Base-by-base conservation (phyloP, 2,329 filamentous ascomycete species). In the Fusarium sterilihyphosum region DNA sequence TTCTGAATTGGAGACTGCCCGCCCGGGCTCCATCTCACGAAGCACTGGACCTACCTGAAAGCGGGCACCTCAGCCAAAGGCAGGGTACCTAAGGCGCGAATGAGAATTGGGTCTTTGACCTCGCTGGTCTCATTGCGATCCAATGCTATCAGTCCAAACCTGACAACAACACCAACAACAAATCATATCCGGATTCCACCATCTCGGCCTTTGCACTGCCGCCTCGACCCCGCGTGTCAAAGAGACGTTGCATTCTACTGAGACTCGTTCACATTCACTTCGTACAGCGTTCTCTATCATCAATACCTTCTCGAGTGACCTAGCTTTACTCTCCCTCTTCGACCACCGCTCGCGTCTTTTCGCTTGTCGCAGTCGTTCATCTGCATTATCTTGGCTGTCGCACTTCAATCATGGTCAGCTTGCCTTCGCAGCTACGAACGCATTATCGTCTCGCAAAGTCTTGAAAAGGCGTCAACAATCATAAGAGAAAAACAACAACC, bases 341-440 rank as follows among this genome's bases (percentile, higher is more conserved):
- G 70, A 78, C 73, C 60, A 75, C 73, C 58, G 69, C 70, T 75
- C 76, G 74, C 77, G 77, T 76, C 73, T 78, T 78, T 77, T 77
- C 73, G 77, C 71, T 64, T 77, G 77, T 79, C 71, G 63, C 74
- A 75, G 56, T 68, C 57, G 49, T 64, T 63, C 62, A 61, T 70
- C 67, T 75, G 74, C 76, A 68, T 77, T 70, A 72, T 73, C 74
- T 72, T 67, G 63, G 68, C 66, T 70, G 66, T 75, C 71, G 65
- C 65, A 66, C 60, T 50, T 73, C 73, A 78, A 78, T 54, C 77
- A 83, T 83, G 81, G 78, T 77, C 78, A 81, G 75, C 71, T 78
- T 76, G 78, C 73, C 74, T 70, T 79, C 78, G 61, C 76, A 77
- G 66, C 73, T 78, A 71, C 78, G 74, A 63, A 73, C 76, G 65